phyloP scores from a whole-genome alignment of 148 eudicot species.

The Tetragonia tetragonoides region DNA sequence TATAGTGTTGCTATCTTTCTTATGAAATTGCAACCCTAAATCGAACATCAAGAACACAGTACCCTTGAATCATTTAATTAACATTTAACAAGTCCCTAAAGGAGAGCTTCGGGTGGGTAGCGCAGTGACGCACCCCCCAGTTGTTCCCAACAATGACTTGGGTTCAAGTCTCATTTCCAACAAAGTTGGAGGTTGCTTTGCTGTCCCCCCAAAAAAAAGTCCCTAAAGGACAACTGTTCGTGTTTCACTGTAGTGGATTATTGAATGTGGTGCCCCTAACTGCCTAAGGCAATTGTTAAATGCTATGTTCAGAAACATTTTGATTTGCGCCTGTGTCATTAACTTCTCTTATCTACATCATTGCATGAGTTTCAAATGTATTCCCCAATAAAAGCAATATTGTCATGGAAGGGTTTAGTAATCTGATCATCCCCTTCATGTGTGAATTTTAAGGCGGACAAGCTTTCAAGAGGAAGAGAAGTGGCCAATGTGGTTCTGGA shows the following conservation, averaged over 20 bases:
- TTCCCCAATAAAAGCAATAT: slow-evolving; percentile 1
- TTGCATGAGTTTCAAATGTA: neutral
- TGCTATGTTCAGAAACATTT: neutral
- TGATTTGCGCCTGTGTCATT: neutral
- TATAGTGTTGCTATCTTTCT: slow-evolving; percentile 29
- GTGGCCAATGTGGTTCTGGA: slow-evolving; percentile 89
- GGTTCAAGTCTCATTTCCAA: no score
- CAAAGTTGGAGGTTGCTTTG: no score
- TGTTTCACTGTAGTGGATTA: slow-evolving; percentile 6
- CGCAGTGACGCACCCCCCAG: no score
- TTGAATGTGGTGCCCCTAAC: slow-evolving; percentile 13
- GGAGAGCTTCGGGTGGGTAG: no score
- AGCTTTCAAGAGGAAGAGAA: slow-evolving; percentile 72
- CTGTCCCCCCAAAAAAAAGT: no score
- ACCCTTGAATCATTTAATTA: no score
- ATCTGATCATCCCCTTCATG: neutral
- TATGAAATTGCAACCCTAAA: neutral
- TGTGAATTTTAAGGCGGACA: slow-evolving; percentile 53
- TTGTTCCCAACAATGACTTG: no score
- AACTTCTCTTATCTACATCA: neutral
- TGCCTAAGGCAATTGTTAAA: neutral
- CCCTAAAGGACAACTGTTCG: slow-evolving; percentile 8
- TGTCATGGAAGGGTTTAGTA: neutral
- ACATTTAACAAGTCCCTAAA: no score
- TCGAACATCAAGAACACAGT: neutral